A percentile compares a stretch with the other conserved stretches of the same genome.
Conservation (phyloP, 768 basidiomycete species). For the Trametes elegans region DNA sequence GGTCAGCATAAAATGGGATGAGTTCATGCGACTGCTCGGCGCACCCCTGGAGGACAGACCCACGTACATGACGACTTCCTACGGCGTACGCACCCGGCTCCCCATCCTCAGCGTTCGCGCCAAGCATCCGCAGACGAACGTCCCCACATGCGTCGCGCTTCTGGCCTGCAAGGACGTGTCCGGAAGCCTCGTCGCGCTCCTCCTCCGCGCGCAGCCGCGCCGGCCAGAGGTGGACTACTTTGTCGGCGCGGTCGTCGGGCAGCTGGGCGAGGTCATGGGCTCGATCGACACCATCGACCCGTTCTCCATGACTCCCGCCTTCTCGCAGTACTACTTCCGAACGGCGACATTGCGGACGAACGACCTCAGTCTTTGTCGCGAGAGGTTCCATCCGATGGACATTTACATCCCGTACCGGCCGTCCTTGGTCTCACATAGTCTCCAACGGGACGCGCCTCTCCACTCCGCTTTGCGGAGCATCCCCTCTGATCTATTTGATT, state of each 20-base stretch:
- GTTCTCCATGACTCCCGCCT: neutral
- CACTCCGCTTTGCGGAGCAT: neutral
- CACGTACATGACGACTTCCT: slow-evolving; percentile 3
- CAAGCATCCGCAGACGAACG: neutral
- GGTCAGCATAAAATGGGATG: neutral
- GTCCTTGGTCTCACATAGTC: neutral
- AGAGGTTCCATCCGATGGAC: neutral
- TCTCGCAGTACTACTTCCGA: slow-evolving; percentile 3
- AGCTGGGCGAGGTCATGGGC: neutral
- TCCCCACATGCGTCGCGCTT: slow-evolving; percentile 1
- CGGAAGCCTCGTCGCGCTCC: neutral
- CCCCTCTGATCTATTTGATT: neutral
- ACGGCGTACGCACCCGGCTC: slow-evolving; percentile 4
- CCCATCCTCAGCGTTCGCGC: neutral
- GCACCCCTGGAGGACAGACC: neutral
- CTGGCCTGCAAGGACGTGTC: neutral
- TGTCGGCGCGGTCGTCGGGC: neutral
- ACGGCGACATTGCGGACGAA: neutral
- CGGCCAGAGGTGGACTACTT: neutral
- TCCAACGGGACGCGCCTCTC: neutral
- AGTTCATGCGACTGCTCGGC: neutral
- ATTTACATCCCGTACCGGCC: slow-evolving; percentile 15
- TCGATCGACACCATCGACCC: neutral
- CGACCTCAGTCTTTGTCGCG: neutral
- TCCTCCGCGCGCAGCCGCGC: neutral